These are phyloP conservation scores for Ceratocystis diversiconidia DNA, from an alignment of 2,329 filamentous ascomycete species.

Conservation along the genomic window DNA sequence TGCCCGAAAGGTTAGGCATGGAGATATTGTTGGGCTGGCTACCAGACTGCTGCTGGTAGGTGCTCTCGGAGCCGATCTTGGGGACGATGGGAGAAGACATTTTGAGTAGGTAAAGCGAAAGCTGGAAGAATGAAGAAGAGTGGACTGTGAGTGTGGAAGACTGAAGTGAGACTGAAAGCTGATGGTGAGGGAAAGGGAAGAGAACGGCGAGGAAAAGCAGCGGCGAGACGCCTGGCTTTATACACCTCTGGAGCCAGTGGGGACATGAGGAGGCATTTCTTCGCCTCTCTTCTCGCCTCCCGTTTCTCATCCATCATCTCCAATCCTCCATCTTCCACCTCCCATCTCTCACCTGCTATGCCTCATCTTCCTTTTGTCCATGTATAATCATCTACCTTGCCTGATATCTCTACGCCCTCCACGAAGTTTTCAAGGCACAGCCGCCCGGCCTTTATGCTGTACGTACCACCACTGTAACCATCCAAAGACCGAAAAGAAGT, in stretches of 20 bases:
- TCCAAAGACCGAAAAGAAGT: not conserved
- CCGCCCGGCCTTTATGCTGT: not conserved
- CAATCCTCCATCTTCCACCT: not conserved
- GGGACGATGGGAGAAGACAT: conserved; percentile 21
- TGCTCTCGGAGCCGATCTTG: conserved; percentile 22
- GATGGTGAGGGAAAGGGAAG: conserved; percentile 2
- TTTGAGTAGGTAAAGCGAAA: not conserved
- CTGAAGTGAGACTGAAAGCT: conserved; percentile 6
- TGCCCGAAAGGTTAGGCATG: conserved; percentile 27
- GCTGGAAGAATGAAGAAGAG: not conserved
- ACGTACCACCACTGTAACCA: not conserved
- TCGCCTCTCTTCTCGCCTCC: too few relatives aligned
- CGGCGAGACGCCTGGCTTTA: not conserved
- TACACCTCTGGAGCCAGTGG: not conserved
- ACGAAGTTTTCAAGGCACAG: not conserved
- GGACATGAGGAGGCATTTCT: too few relatives aligned
- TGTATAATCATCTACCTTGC: not conserved
- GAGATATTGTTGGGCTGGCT: conserved; percentile 23
- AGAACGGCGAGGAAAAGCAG: not conserved
- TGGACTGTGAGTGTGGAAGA: conserved; percentile 15
- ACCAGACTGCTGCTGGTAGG: conserved; percentile 22
- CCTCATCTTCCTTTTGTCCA: not conserved
- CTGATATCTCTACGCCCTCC: not conserved
- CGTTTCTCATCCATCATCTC: too few relatives aligned
- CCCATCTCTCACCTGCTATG: not conserved